Conservation (phyloP, 176 grass and related monocot genomes). For the Triticum timopheevii region DNA sequence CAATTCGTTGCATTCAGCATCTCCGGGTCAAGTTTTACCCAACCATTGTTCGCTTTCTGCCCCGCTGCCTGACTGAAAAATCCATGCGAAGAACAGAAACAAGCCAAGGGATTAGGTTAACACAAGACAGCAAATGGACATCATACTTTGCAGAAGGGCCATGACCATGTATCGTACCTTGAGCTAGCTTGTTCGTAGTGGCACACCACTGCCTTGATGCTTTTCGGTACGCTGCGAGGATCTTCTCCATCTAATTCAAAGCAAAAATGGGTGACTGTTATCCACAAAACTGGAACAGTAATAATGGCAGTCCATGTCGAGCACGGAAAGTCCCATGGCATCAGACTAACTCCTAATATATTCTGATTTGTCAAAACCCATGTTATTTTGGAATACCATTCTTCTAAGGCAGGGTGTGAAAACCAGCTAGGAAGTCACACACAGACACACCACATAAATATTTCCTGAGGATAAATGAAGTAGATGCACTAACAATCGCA, state of each 20-base stretch:
- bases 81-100: neutral
- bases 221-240: conserved; percentile 75
- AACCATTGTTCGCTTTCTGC: conserved; percentile 84
- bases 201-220: conserved; percentile 89
- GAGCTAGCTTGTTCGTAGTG: conserved; percentile 89
- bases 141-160: neutral
- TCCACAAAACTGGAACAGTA: neutral
- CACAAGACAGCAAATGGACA: neutral
- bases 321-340: neutral
- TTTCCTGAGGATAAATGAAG: neutral
- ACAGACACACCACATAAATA: neutral
- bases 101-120: neutral
- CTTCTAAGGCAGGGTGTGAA: neutral
- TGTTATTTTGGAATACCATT: neutral
- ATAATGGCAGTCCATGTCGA: neutral
- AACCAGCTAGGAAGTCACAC: neutral
- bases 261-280: neutral
- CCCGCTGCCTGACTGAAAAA: conserved; percentile 68
- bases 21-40: conserved; percentile 34
- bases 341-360: neutral
- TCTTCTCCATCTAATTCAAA: conserved; percentile 68
- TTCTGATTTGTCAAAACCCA: neutral
- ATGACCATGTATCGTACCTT: conserved; percentile 42
- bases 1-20: neutral
- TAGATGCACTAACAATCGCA: neutral